Evolutionary conservation across 2,329 filamentous ascomycete genomes (phyloP).

Genomic region (Diaporthe longicolla): DNA sequence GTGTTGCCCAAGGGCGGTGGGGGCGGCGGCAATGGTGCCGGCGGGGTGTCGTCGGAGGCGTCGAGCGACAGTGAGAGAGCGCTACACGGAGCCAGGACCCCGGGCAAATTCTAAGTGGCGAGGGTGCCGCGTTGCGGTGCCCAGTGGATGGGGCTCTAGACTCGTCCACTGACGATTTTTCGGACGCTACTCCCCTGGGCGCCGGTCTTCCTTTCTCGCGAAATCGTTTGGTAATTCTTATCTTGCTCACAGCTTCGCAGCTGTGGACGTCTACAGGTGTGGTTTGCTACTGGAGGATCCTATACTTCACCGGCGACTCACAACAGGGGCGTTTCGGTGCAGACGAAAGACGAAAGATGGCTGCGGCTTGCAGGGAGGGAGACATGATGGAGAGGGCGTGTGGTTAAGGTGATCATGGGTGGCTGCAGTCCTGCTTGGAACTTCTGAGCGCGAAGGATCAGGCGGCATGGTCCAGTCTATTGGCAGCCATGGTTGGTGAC

Average conservation of each 20-base stretch:
- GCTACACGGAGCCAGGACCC: neutral
- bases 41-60: neutral
- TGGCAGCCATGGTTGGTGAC: neutral
- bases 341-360: neutral
- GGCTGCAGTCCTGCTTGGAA: neutral
- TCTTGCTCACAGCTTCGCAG: neutral
- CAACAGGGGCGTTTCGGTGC: neutral
- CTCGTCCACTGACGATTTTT: neutral
- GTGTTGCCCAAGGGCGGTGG: conserved; percentile 45
- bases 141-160: neutral
- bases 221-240: neutral
- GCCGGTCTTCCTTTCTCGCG: neutral
- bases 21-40: neutral
- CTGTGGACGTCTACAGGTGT: neutral
- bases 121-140: no score
- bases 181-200: no score
- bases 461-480: neutral
- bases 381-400: conserved; percentile 4
- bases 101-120: conserved; percentile 10
- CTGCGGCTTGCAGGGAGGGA: neutral
- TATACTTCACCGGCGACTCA: neutral
- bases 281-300: neutral
- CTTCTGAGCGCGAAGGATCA: conserved; percentile 22
- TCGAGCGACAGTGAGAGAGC: conserved; percentile 17
- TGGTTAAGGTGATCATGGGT: neutral